Conservation (phyloP, 768 basidiomycete genomes). For the Xerocomellus intermedius region DNA sequence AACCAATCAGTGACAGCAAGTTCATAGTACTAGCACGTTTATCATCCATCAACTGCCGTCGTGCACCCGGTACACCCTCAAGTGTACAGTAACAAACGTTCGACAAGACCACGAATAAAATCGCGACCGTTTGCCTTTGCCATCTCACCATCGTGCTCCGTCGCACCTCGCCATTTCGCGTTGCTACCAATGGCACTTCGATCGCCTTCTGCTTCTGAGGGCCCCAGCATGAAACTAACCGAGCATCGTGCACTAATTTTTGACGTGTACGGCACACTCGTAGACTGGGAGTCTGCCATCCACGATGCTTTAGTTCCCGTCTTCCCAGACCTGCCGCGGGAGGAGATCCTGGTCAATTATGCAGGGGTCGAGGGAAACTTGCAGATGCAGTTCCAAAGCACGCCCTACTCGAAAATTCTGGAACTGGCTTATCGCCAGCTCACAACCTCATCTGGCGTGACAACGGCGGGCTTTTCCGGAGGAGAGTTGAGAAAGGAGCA, state of each 20-base stretch:
- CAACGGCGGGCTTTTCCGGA: slow-evolving; percentile 32
- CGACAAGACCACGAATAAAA: slow-evolving; percentile 1
- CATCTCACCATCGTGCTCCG: background rate
- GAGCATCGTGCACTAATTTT: slow-evolving; percentile 51
- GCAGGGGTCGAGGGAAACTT: slow-evolving; percentile 53
- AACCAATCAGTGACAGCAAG: too few species aligned
- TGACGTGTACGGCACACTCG: slow-evolving; percentile 76
- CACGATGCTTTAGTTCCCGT: slow-evolving; percentile 43
- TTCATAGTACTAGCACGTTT: too few species aligned
- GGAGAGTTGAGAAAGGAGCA: slow-evolving; percentile 20
- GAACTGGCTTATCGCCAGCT: slow-evolving; percentile 39
- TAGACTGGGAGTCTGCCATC: slow-evolving; percentile 76
- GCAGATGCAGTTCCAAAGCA: slow-evolving; percentile 53
- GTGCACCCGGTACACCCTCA: too few species aligned
- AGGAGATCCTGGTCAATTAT: slow-evolving; percentile 52
- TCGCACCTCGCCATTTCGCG: background rate
- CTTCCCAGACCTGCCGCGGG: slow-evolving; percentile 18
- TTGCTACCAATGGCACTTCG: slow-evolving; percentile 19
- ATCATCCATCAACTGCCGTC: too few species aligned
- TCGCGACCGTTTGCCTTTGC: background rate
- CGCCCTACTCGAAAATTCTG: slow-evolving; percentile 63
- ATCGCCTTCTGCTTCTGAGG: slow-evolving; percentile 4
- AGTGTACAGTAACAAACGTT: background rate
- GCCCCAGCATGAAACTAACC: slow-evolving; percentile 12
- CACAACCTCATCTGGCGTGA: slow-evolving; percentile 34